Evolutionary conservation across 371 early-diverging fungal species (phyloP).

Genomic region (Mucor circinelloides): DNA sequence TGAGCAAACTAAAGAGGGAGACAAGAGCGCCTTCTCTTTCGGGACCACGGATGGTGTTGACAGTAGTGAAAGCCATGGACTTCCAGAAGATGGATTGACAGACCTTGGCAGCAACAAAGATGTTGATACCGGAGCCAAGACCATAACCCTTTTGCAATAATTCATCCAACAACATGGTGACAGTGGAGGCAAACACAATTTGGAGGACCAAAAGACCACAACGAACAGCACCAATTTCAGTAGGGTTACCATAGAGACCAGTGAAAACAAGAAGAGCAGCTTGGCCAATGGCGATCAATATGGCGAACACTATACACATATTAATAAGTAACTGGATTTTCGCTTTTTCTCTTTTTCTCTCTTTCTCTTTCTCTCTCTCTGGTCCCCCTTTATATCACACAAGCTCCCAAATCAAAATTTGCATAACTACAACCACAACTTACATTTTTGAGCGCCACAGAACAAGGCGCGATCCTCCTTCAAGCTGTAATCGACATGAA

Average conservation of each 20-base stretch:
- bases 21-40: constrained; percentile 99
- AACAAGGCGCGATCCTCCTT: constrained; percentile 99
- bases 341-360: background rate
- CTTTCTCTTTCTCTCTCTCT: background rate
- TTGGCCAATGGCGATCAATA: constrained; percentile 94
- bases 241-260: constrained; percentile 98
- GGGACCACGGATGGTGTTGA: constrained; percentile 97
- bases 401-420: background rate
- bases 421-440: constrained; percentile 26
- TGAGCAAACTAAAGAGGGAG: constrained; percentile 93
- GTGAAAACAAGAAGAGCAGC: constrained; percentile 97
- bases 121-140: constrained; percentile 99
- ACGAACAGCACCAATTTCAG: constrained; percentile 92
- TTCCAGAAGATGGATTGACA: constrained; percentile 99
- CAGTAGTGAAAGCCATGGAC: constrained; percentile 96
- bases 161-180: constrained; percentile 99
- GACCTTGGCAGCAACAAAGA: constrained; percentile 99
- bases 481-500: constrained; percentile 97
- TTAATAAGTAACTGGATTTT: background rate
- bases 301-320: constrained; percentile 71
- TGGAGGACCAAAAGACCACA: constrained; percentile 95
- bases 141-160: constrained; percentile 99
- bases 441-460: constrained; percentile 97
- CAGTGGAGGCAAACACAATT: constrained; percentile 95
- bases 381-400: background rate